phyloP scores from a whole-genome alignment of 1,139 yeast species.

The Kodamaea fungicola region DNA sequence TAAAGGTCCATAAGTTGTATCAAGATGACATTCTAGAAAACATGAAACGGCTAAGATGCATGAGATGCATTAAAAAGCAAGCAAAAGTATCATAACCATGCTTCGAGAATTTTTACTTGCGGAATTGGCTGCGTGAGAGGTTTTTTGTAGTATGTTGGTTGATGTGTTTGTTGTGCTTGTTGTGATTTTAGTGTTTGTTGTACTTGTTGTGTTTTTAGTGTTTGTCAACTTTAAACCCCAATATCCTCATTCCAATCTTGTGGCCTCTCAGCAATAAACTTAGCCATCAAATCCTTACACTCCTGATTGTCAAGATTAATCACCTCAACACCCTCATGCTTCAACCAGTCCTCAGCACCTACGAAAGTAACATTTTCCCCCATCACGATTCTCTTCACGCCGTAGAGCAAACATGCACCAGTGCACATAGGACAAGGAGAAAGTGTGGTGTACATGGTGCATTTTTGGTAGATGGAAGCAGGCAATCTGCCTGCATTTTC shows the following conservation, averaged over 20 bases:
- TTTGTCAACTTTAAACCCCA: conserved; percentile 42
- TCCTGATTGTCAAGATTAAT: conserved; percentile 61
- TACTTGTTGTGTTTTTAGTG: no score
- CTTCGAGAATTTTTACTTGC: no score
- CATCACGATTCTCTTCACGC: conserved; percentile 77
- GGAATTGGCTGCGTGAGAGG: no score
- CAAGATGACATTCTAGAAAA: no score
- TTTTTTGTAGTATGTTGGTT: no score
- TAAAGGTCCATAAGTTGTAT: no score
- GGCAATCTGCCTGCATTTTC: conserved; percentile 87
- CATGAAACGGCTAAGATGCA: no score
- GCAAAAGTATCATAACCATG: no score
- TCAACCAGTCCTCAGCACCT: conserved; percentile 75
- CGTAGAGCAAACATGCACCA: conserved; percentile 88
- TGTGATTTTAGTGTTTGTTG: no score
- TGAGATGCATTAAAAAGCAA: no score
- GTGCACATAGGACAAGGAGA: conserved; percentile 96
- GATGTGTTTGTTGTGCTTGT: no score
- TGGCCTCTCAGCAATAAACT: conserved; percentile 76
- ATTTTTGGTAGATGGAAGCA: conserved; percentile 62
- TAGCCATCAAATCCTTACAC: conserved; percentile 71
- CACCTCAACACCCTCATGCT: conserved; percentile 68
- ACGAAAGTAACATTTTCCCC: conserved; percentile 81
- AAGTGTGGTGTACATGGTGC: conserved; percentile 83
- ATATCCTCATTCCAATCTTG: conserved; percentile 88